These are phyloP conservation scores for Penicillium bovifimosum DNA, from an alignment of 495 filamentous ascomycete genomes.

Conservation along the genomic window DNA sequence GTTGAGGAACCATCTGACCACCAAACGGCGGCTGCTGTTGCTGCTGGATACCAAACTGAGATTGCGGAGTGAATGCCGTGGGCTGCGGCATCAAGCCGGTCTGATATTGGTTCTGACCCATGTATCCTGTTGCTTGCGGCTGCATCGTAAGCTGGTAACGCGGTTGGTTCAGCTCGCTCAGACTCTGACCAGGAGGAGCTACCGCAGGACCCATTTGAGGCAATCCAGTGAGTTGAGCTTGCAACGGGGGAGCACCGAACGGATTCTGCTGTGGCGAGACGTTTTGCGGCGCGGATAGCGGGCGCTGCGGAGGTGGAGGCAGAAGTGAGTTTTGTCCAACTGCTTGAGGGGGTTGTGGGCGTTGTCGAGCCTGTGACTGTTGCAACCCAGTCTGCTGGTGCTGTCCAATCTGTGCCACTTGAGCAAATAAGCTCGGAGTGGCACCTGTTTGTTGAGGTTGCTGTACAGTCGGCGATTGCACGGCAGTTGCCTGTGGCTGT, in stretches of 20 bases:
- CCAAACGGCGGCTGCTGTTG: slow-evolving; percentile 35
- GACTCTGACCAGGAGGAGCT: slow-evolving; percentile 68
- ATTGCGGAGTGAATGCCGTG: slow-evolving; percentile 47
- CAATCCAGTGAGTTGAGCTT: slow-evolving; percentile 81
- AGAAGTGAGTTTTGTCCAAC: slow-evolving; percentile 61
- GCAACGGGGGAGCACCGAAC: slow-evolving; percentile 68
- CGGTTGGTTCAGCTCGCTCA: slow-evolving; percentile 65
- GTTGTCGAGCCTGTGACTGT: slow-evolving; percentile 54
- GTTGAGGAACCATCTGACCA: slow-evolving; percentile 10
- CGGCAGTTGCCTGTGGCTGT: slow-evolving; percentile 44
- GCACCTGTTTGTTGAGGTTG: slow-evolving; percentile 50
- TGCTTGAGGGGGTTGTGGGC: slow-evolving; percentile 65
- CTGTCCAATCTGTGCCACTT: slow-evolving; percentile 40
- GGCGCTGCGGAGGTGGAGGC: slow-evolving; percentile 76
- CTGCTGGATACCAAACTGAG: slow-evolving; percentile 49
- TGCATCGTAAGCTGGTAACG: slow-evolving; percentile 51
- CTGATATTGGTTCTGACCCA: slow-evolving; percentile 46
- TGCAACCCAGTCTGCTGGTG: slow-evolving; percentile 45
- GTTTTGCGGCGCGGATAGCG: slow-evolving; percentile 85
- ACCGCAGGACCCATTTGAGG: slow-evolving; percentile 46
- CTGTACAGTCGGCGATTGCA: slow-evolving; percentile 45
- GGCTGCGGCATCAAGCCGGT: slow-evolving; percentile 47
- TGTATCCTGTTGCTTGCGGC: slow-evolving; percentile 52
- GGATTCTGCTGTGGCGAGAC: slow-evolving; percentile 63
- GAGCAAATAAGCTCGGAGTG: slow-evolving; percentile 47